Evolutionary conservation across 2,329 filamentous ascomycete species (phyloP).

Genomic region (Venturia oleaginea): DNA sequence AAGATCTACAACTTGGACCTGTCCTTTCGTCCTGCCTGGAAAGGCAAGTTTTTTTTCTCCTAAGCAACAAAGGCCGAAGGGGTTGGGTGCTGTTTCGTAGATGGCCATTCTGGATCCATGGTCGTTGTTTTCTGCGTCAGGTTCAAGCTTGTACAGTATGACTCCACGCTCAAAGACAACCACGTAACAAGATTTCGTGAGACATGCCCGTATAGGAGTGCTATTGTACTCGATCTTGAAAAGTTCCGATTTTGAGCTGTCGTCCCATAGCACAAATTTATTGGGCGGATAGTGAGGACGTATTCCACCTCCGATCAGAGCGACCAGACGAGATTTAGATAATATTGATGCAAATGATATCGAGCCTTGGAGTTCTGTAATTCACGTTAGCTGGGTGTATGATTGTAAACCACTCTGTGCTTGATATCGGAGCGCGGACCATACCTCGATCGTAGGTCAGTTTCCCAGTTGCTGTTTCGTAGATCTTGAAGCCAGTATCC

Average conservation of each 20-base stretch:
- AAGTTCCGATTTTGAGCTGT: conserved; percentile 64
- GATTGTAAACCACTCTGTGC: background rate
- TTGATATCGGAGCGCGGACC: conserved; percentile 23
- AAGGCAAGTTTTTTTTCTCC: conserved; percentile 68
- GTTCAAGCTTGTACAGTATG: conserved; percentile 70
- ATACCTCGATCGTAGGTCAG: conserved; percentile 24
- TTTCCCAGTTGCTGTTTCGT: conserved; percentile 17
- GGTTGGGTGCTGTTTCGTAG: conserved; percentile 82
- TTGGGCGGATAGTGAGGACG: conserved; percentile 80
- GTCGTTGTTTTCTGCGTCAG: conserved; percentile 50
- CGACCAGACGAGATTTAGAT: conserved; percentile 76
- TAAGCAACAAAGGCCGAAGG: conserved; percentile 69
- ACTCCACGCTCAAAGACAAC: conserved; percentile 76
- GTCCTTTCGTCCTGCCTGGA: conserved; percentile 76
- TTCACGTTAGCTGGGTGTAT: conserved; percentile 16
- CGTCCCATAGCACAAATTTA: conserved; percentile 92
- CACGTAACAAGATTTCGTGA: conserved; percentile 67
- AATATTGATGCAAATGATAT: conserved; percentile 81
- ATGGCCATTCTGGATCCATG: conserved; percentile 43
- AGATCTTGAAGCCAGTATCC: conserved; percentile 75
- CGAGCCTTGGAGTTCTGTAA: conserved; percentile 46
- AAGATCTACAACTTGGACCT: conserved; percentile 80
- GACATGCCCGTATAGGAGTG: conserved; percentile 67
- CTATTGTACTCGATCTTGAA: conserved; percentile 73
- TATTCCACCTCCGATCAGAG: conserved; percentile 79